Evolutionary conservation across 2,329 filamentous ascomycete genomes (phyloP).

Genomic region (Harringtonia lauricola): DNA sequence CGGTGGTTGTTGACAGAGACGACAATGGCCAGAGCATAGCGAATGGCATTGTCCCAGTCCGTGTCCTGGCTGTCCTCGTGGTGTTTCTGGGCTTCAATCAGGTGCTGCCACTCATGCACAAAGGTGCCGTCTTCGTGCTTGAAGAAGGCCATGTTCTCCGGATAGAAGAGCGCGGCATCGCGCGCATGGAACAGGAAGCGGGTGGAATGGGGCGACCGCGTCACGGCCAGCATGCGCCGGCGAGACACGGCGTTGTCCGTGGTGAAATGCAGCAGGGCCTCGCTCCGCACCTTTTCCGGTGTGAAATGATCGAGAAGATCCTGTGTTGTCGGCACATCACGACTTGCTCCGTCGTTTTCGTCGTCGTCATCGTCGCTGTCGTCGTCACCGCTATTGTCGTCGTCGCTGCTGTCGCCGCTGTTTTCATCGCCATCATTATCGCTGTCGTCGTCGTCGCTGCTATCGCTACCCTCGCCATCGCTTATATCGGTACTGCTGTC

Average conservation of each 20-base stretch:
- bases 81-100: not conserved
- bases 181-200: not conserved
- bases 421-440: too few relatives aligned
- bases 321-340: too few relatives aligned
- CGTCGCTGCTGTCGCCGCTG: too few relatives aligned
- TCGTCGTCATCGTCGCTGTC: too few relatives aligned
- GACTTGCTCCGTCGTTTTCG: too few relatives aligned
- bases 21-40: not conserved
- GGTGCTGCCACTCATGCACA: not conserved
- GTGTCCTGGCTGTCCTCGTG: not conserved
- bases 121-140: not conserved
- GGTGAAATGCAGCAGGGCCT: not conserved
- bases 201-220: not conserved
- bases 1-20: too few relatives aligned
- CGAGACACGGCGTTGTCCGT: not conserved
- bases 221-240: not conserved
- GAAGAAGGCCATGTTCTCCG: not conserved
- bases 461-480: too few relatives aligned
- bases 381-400: too few relatives aligned
- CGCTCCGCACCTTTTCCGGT: too few relatives aligned
- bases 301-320: too few relatives aligned
- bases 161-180: not conserved
- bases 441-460: too few relatives aligned
- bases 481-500: too few relatives aligned
- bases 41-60: not conserved